A percentile compares a stretch with the other conserved stretches of the same genome.
phyloP scores from a whole-genome alignment of 257 asterid species.

The Thymus quinquecostatus region DNA sequence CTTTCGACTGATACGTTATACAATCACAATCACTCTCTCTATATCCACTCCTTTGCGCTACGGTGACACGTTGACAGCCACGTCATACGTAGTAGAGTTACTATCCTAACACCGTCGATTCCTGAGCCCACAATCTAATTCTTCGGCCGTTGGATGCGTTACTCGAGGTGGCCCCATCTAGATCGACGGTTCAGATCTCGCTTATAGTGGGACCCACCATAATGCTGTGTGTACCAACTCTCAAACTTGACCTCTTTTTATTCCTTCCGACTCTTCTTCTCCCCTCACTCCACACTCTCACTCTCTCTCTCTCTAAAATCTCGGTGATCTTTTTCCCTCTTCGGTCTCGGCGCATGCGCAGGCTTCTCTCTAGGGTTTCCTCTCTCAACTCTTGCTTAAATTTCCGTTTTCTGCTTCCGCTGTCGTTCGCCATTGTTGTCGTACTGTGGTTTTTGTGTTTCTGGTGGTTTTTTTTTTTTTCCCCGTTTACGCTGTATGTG shows the following conservation, averaged over 20 bases:
- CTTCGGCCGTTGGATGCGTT: not conserved
- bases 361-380: constrained; percentile 38
- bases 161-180: not conserved
- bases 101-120: too few relatives aligned
- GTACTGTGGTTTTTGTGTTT: not conserved
- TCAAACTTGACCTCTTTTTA: too few relatives aligned
- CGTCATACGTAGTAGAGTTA: too few relatives aligned
- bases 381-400: not conserved
- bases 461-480: not conserved
- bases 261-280: constrained; percentile 2
- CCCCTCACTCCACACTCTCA: constrained; percentile 11
- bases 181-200: constrained; percentile 18
- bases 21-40: too few relatives aligned
- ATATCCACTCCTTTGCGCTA: too few relatives aligned
- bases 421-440: not conserved
- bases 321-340: constrained; percentile 2
- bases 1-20: too few relatives aligned
- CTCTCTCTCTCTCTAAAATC: constrained; percentile 21
- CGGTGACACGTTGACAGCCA: too few relatives aligned
- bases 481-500: not conserved
- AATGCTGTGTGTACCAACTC: not conserved
- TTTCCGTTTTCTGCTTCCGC: not conserved
- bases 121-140: not conserved
- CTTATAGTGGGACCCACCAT: not conserved
- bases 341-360: constrained; percentile 16